Conservation (phyloP, 495 filamentous ascomycete genomes). For the Penicillium coprophilum region DNA sequence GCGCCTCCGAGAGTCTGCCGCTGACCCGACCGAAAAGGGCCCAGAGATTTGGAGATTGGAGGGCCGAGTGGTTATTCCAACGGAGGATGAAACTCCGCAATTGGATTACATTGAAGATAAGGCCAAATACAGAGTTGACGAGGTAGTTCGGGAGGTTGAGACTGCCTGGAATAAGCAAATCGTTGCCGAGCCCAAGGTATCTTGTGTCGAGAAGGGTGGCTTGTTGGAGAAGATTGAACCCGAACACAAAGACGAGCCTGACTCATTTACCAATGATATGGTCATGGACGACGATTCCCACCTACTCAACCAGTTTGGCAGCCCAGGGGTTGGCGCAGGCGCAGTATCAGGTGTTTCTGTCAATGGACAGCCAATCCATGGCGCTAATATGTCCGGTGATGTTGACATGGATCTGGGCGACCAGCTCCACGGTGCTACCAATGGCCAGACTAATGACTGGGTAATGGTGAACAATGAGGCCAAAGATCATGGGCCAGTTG, state of each 20-base stretch:
- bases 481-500: constrained; percentile 26
- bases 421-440: constrained; percentile 30
- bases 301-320: constrained; percentile 63
- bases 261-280: constrained; percentile 55
- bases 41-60: constrained; percentile 65
- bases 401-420: constrained; percentile 48
- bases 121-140: constrained; percentile 56
- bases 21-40: constrained; percentile 53
- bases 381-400: constrained; percentile 25
- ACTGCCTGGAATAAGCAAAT: constrained; percentile 55
- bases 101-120: constrained; percentile 41
- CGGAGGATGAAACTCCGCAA: constrained; percentile 46
- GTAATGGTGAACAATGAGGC: constrained; percentile 57
- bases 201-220: constrained; percentile 70
- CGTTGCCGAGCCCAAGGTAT: constrained; percentile 58
- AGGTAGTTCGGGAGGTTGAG: constrained; percentile 60
- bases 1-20: constrained; percentile 51
- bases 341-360: constrained; percentile 23
- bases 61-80: constrained; percentile 48
- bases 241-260: constrained; percentile 35
- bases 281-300: constrained; percentile 63
- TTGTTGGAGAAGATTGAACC: constrained; percentile 60
- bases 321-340: constrained; percentile 48
- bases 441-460: constrained; percentile 55
- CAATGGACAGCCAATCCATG: constrained; percentile 26